Evolutionary conservation across 2,329 filamentous ascomycete species (phyloP).

Genomic region (Emericellopsis cladophorae): DNA sequence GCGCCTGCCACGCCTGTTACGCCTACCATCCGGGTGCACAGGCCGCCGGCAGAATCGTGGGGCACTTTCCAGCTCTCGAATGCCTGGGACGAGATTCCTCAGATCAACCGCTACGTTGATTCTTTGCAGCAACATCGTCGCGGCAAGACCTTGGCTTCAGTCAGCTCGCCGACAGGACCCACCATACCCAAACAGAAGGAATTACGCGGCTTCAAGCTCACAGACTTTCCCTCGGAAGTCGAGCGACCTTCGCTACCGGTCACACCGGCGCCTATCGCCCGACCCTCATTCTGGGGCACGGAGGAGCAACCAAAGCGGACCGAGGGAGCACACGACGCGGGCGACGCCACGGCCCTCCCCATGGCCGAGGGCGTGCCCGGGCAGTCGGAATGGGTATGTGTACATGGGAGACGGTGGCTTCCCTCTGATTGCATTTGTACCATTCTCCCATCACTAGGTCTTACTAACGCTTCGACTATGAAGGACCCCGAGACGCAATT

Average conservation of each 20-base stretch:
- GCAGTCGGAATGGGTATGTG: slow-evolving; percentile 92
- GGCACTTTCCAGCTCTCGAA: slow-evolving; percentile 64
- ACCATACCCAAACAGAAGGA: slow-evolving; percentile 5
- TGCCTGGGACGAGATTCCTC: slow-evolving; percentile 85
- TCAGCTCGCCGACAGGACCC: slow-evolving; percentile 6
- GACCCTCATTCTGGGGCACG: slow-evolving; percentile 54
- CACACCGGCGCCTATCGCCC: slow-evolving; percentile 69
- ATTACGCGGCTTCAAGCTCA: slow-evolving; percentile 50
- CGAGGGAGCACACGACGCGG: neutral
- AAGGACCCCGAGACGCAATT: slow-evolving; percentile 54
- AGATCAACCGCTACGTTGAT: slow-evolving; percentile 80
- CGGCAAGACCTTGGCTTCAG: slow-evolving; percentile 14
- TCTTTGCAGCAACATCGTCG: slow-evolving; percentile 51
- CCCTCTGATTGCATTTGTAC: slow-evolving; percentile 41
- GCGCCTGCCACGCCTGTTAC: slow-evolving; percentile 35
- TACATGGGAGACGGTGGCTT: slow-evolving; percentile 36
- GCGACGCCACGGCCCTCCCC: slow-evolving; percentile 49
- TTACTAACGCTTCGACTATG: neutral
- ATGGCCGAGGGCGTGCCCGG: slow-evolving; percentile 71
- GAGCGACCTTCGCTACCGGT: slow-evolving; percentile 84
- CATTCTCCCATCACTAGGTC: slow-evolving; percentile 12
- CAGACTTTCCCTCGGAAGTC: slow-evolving; percentile 72
- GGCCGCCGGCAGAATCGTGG: slow-evolving; percentile 47
- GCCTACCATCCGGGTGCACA: slow-evolving; percentile 29
- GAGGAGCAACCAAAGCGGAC: slow-evolving; percentile 11